Percentiles rank a stretch among this genome's conserved stretches.
Evolutionary conservation across 805 yeast genomes (phyloP).

Genomic region (Yarrowia bubula): DNA sequence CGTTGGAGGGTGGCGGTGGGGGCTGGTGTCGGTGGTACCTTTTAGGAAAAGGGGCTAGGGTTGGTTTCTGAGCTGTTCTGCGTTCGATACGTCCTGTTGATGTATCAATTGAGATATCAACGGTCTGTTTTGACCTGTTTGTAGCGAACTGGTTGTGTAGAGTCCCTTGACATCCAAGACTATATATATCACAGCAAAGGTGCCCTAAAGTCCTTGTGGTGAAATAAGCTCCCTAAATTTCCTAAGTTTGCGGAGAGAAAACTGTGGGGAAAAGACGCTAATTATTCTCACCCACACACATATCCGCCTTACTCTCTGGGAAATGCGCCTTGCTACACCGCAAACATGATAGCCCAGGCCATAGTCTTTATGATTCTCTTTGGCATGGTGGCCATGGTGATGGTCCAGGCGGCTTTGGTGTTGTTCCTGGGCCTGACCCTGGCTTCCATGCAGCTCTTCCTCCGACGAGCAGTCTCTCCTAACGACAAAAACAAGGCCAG

Average conservation of each 20-base stretch:
- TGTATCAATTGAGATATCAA: no score
- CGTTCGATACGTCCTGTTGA: neutral
- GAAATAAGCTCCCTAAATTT: neutral
- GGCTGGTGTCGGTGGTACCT: no score
- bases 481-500: conserved; percentile 5
- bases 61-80: no score
- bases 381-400: conserved; percentile 17
- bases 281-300: neutral
- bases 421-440: conserved; percentile 18
- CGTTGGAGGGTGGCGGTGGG: neutral
- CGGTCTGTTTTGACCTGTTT: no score
- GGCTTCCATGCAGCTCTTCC: conserved; percentile 13
- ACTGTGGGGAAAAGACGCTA: conserved; percentile 11
- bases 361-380: neutral
- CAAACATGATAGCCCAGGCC: neutral
- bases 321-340: neutral
- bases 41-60: neutral
- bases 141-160: neutral
- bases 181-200: neutral
- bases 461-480: neutral
- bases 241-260: neutral
- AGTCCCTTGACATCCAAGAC: neutral
- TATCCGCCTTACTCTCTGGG: neutral
- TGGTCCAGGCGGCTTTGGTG: conserved; percentile 12
- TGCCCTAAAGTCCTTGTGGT: neutral